These are phyloP conservation scores for Jackrogersella minutella DNA, from an alignment of 495 filamentous ascomycete species.

Conservation along the genomic window DNA sequence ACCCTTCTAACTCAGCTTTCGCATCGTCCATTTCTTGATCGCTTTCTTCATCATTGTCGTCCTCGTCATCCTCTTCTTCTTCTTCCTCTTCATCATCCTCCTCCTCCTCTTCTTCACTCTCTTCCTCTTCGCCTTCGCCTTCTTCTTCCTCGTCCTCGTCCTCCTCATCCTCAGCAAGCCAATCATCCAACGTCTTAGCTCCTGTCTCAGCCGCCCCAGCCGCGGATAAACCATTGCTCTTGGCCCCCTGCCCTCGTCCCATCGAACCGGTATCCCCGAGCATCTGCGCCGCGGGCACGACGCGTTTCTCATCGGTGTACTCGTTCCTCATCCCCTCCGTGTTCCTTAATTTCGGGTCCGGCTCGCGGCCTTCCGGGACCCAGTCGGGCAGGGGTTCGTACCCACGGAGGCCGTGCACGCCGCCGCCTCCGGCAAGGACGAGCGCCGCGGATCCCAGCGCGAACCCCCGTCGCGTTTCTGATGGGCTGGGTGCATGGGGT, in stretches of 20 bases:
- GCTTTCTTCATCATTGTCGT: conserved; percentile 60
- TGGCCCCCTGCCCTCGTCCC: conserved; percentile 36
- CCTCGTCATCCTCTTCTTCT: conserved; percentile 61
- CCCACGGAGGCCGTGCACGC: conserved; percentile 72
- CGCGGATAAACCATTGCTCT: conserved; percentile 63
- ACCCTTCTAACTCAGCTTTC: conserved; percentile 46
- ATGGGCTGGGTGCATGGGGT: conserved; percentile 84
- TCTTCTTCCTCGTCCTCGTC: conserved; percentile 40
- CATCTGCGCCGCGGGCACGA: conserved; percentile 68
- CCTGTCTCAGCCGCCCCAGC: conserved; percentile 53
- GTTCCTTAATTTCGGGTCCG: conserved; percentile 76
- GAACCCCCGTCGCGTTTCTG: conserved; percentile 76
- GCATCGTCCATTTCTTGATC: conserved; percentile 51
- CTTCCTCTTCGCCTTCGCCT: conserved; percentile 34
- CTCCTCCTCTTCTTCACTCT: conserved; percentile 45
- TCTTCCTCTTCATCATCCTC: conserved; percentile 58
- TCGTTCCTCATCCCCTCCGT: conserved; percentile 44
- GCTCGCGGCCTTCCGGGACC: conserved; percentile 83
- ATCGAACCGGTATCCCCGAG: conserved; percentile 66
- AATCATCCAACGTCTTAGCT: conserved; percentile 85
- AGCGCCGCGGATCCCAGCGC: conserved; percentile 84
- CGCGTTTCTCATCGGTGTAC: conserved; percentile 51
- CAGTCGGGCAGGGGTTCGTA: conserved; percentile 83
- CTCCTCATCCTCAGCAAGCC: conserved; percentile 77
- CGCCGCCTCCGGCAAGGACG: conserved; percentile 78